Evolutionary conservation across 805 yeast genomes (phyloP), one percentile per base, ranked within the genome.

Genomic region (Saturnispora sekii): DNA sequence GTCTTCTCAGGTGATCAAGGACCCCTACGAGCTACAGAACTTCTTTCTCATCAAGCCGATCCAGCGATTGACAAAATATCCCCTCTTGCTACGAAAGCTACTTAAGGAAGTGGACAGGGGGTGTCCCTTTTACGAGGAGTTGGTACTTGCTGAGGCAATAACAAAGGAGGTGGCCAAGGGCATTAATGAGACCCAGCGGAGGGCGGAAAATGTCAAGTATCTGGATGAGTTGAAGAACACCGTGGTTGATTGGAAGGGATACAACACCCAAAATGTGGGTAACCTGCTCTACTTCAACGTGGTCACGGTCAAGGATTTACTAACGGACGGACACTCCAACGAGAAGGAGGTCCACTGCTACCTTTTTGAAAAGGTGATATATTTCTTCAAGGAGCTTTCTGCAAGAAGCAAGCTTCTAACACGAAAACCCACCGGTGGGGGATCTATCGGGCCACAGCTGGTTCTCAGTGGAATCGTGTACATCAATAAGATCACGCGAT

Each of bases 11-110:
- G 64, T 88, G 34, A 77, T 89, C 48, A 90, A 81, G 51, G 90
- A 93, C 26, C 83, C 86, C 36, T 80, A 88, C 58, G 98, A 90
- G 62, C 70, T 93, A 44, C 97, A 85, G 59, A 80, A 90, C 41
- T 85, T 85, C 62, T 85, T 84, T 62, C 70, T 93, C 35, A 77
- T 93, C 54, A 93, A 90, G 61, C 99, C 99, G 0, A 86, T 93
- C 33, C 99, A 93, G 67, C 75, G 99, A 51, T 72, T 93, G n/a
- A 86, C 96, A 70, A 86, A 89, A 61, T 93, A 93, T 62, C 98
- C 97, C 2, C 66, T 93, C 42, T 69, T 93, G 40, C 65, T 93
- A 43, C 78, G 75, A 54, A 93, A 86, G 58, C 69, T 93, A 43
- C 61, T 85, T 41, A 87, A 86, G 59, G 60, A 70, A 41, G 75